Evolutionary conservation across 83 land plant species (phyloP).

Genomic region (Picea abies): DNA sequence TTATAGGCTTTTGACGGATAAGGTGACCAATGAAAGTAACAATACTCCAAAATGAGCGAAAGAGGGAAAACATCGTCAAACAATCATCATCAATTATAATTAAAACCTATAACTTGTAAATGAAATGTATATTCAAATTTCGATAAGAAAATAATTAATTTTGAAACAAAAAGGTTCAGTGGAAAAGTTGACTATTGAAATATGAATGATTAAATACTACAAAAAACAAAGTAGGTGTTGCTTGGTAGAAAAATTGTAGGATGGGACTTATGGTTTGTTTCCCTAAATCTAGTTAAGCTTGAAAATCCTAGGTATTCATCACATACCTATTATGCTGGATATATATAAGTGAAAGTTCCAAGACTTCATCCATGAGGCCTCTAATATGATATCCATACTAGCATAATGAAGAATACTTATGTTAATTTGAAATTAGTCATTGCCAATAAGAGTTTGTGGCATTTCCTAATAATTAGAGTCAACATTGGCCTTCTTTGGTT

Average conservation of each 20-base stretch:
- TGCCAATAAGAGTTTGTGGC: too few relatives aligned
- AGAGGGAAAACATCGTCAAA: neutral
- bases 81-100: neutral
- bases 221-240: conserved; percentile 81
- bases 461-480: too few relatives aligned
- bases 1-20: neutral
- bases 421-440: too few relatives aligned
- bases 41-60: neutral
- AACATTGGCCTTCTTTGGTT: too few relatives aligned
- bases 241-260: conserved; percentile 82
- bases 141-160: neutral
- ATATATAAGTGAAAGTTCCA: too few relatives aligned
- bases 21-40: neutral
- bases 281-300: too few relatives aligned
- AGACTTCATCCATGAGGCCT: too few relatives aligned
- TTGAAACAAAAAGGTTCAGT: neutral
- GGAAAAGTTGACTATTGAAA: conserved; percentile 52
- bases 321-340: too few relatives aligned
- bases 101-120: neutral
- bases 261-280: conserved; percentile 17
- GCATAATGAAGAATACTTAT: too few relatives aligned
- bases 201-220: conserved; percentile 62
- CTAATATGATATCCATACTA: too few relatives aligned
- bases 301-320: too few relatives aligned
- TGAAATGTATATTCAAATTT: too few relatives aligned